Evolutionary conservation across 1,284 basidiomycete genomes (phyloP).

Genomic region (Ustilago curta): DNA sequence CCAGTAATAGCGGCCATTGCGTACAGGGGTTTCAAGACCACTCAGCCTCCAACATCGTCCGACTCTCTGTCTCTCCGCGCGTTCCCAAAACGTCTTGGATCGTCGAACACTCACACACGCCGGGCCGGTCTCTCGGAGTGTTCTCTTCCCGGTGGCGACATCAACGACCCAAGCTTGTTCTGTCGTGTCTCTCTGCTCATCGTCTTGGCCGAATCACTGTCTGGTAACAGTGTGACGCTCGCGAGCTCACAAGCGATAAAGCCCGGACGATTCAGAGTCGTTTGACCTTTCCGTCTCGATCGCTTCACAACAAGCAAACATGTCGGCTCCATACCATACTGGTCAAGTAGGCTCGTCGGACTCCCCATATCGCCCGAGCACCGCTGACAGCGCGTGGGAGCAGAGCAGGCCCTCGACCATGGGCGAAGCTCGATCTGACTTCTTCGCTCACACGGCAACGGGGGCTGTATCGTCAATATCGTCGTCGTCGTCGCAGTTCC

Average conservation of each 20-base stretch:
- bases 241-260: constrained; percentile 21
- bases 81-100: background rate
- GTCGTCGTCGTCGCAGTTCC: constrained; percentile 13
- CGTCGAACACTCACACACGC: background rate
- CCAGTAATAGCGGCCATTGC: background rate
- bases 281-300: background rate
- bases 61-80: background rate
- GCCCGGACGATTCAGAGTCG: background rate
- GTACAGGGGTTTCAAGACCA: background rate
- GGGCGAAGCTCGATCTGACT: constrained; percentile 26
- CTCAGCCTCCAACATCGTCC: constrained; percentile 1
- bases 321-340: constrained; percentile 40
- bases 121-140: constrained; percentile 25
- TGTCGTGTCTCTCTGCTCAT: constrained; percentile 3
- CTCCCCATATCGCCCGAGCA: constrained; percentile 36
- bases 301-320: constrained; percentile 3
- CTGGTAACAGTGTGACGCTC: constrained; percentile 23
- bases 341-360: constrained; percentile 23
- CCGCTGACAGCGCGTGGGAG: constrained; percentile 38
- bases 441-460: constrained; percentile 19
- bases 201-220: constrained; percentile 19
- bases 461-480: constrained; percentile 3
- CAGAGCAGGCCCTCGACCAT: constrained; percentile 21
- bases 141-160: constrained; percentile 13
- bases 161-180: background rate